phyloP scores from a whole-genome alignment of 2,329 filamentous ascomycete genomes.

The Amphichorda felina region DNA sequence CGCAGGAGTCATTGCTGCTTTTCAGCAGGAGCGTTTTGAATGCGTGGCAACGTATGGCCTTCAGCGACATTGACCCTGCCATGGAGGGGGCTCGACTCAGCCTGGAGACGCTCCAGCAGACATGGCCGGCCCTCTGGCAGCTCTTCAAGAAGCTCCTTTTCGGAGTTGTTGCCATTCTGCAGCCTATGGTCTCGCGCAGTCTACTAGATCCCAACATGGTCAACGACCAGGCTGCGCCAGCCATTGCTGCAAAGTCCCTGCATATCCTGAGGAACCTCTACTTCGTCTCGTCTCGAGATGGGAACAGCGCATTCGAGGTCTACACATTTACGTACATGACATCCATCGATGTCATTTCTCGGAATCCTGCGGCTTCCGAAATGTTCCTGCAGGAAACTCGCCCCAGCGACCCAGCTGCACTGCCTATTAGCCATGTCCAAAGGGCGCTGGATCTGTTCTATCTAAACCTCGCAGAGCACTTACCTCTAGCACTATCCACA shows the following conservation, averaged over 20 bases:
- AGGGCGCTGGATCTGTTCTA: constrained; percentile 77
- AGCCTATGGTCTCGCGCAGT: constrained; percentile 57
- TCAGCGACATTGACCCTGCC: constrained; percentile 60
- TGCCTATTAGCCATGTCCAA: constrained; percentile 33
- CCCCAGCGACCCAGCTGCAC: constrained; percentile 20
- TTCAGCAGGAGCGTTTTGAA: constrained; percentile 56
- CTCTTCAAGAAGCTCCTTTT: constrained; percentile 67
- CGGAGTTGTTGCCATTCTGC: constrained; percentile 60
- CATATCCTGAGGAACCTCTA: constrained; percentile 65
- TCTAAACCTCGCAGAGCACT: constrained; percentile 75
- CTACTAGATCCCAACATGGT: constrained; percentile 37
- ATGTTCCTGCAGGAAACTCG: constrained; percentile 55
- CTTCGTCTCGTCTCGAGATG: constrained; percentile 68
- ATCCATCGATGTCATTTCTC: constrained; percentile 68
- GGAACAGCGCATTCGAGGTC: constrained; percentile 65
- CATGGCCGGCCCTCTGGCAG: constrained; percentile 63
- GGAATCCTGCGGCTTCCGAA: constrained; percentile 54
- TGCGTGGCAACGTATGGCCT: constrained; percentile 63
- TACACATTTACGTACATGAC: constrained; percentile 77
- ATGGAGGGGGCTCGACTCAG: constrained; percentile 54
- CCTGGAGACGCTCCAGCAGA: constrained; percentile 51
- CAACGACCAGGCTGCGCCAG: constrained; percentile 37
- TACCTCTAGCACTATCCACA: constrained; percentile 58
- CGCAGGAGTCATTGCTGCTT: constrained; percentile 49
- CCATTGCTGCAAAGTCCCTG: constrained; percentile 58